Conservation (phyloP, 2,329 filamentous ascomycete species). For the Verruconis gallopava region DNA sequence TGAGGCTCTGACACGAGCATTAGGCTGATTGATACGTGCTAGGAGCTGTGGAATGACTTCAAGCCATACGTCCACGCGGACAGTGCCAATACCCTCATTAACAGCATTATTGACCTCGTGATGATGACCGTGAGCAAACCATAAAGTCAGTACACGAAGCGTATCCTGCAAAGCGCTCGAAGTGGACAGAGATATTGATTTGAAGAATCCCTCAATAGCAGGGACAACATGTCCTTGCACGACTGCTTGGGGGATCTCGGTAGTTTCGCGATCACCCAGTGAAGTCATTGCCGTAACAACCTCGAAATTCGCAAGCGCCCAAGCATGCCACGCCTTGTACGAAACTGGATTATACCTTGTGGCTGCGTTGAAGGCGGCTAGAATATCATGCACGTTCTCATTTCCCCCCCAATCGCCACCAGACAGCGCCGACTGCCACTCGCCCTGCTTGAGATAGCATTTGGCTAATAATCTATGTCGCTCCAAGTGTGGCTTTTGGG, state of each 20-base stretch:
- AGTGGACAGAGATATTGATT: conserved; percentile 83
- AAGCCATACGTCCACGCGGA: conserved; percentile 96
- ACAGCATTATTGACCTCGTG: conserved; percentile 79
- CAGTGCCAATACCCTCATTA: conserved; percentile 77
- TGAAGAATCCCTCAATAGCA: conserved; percentile 91
- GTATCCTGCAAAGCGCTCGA: conserved; percentile 94
- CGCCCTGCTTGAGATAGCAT: conserved; percentile 89
- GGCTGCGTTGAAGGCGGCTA: conserved; percentile 81
- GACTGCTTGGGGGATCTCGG: conserved; percentile 49
- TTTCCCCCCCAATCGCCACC: conserved; percentile 81
- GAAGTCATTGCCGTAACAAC: conserved; percentile 75
- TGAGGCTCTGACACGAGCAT: conserved; percentile 71
- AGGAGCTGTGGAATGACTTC: conserved; percentile 97
- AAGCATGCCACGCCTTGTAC: conserved; percentile 99
- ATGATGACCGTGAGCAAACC: conserved; percentile 88
- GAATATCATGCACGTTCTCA: conserved; percentile 67
- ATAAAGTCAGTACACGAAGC: conserved; percentile 78
- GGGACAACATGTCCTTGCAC: conserved; percentile 84
- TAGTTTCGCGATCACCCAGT: conserved; percentile 46
- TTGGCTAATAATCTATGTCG: conserved; percentile 69
- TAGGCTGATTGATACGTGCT: conserved; percentile 92
- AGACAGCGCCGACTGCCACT: conserved; percentile 83
- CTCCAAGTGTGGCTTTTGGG: conserved; percentile 31
- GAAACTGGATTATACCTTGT: conserved; percentile 89
- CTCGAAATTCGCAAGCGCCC: conserved; percentile 96